These are phyloP conservation scores for Raphanus hybrid DNA, from an alignment of 441 rosid genomes.

Conservation along the genomic window DNA sequence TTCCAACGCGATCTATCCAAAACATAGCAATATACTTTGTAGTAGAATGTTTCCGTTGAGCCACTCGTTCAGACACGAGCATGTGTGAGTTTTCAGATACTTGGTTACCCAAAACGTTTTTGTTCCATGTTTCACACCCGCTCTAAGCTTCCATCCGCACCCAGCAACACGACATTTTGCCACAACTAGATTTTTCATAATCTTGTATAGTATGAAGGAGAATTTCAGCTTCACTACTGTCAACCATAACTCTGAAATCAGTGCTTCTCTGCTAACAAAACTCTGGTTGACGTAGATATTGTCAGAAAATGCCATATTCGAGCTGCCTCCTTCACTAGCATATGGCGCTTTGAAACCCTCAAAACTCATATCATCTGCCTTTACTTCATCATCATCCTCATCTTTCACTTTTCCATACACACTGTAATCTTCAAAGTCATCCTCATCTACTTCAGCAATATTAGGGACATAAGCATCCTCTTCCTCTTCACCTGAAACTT, in stretches of 20 bases:
- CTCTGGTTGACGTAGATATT: too few species aligned
- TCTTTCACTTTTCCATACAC: not conserved
- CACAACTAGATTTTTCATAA: not conserved
- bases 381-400: not conserved
- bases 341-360: not conserved
- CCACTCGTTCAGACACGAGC: not conserved
- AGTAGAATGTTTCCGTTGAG: not conserved
- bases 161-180: not conserved
- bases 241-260: too few species aligned
- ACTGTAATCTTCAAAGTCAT: not conserved
- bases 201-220: not conserved
- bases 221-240: not conserved
- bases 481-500: too few species aligned
- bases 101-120: not conserved
- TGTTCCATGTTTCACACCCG: not conserved
- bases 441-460: not conserved
- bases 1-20: too few species aligned
- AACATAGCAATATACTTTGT: too few species aligned
- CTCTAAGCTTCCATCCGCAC: not conserved
- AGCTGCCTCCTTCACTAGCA: not conserved
- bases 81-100: not conserved
- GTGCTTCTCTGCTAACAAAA: too few species aligned
- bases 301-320: not conserved
- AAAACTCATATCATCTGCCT: not conserved
- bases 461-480: too few species aligned